Evolutionary conservation across 2,329 filamentous ascomycete species (phyloP), one percentile per base, ranked within the genome.

Genomic region (Macroventuria anomochaeta): DNA sequence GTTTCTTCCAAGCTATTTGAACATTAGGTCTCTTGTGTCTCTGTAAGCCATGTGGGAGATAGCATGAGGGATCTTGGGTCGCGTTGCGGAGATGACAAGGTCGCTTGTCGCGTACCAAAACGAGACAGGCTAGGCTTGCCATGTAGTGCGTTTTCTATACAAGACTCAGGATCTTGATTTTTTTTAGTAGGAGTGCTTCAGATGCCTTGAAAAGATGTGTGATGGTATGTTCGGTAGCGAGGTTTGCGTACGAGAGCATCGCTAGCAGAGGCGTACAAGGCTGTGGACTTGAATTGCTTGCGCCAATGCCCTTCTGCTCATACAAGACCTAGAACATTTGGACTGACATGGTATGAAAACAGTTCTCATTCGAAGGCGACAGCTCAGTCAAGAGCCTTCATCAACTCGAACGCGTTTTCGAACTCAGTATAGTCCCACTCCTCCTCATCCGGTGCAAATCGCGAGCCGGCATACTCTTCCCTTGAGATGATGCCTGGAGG

Each of bases 351-450:
- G n/a, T 5, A 25, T 25, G 23, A 5, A 25, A 25, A 5, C 5
- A 25, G 5, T n/a, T 31, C 11, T 13, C 5, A n/a, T 6, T 23
- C 18, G 15, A 15, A 17, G 11, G n/a, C 11, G 6, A 15, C 6
- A 13, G 13, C 7, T 46, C 39, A 44, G 8, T 18, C 28, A 1
- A 52, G 29, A 2, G 20, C 31, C 21, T 53, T 53, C 49, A 53
- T 53, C 17, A 53, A 5, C 15, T 53, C 49, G 17, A 53, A 53
- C 13, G 49, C 49, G 17, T 41, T 3, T 12, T 12, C 49, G 8
- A 47, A 68, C 43, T 71, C 70, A 2, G 59, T 48, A 20, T 42
- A 55, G 39, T 70, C 66, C 67, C 68, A 71, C 8, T 63, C 60
- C 12, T 64, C 64, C 7, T 63, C 64, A 7, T 64, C 61, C 0